Conservation (phyloP, 192 early-diverging fungal species). For the Phlyctochytrium planicorne region DNA sequence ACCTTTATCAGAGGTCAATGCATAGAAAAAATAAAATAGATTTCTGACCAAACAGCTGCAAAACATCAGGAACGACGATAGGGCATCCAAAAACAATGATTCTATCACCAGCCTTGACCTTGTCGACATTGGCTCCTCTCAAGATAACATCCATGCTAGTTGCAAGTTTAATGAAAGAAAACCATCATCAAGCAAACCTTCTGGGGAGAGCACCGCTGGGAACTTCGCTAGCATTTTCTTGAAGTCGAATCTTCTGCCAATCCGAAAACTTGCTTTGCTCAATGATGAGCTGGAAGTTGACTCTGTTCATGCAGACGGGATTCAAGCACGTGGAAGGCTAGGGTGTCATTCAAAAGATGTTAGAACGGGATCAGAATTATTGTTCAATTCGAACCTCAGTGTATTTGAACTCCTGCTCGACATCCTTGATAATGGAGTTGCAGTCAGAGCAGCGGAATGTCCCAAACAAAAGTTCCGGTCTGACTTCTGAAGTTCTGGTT, state of each 20-base stretch:
- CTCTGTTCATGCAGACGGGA: constrained; percentile 76
- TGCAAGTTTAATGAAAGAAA: background rate
- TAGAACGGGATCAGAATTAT: background rate
- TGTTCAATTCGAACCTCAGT: constrained; percentile 67
- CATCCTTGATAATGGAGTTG: constrained; percentile 69
- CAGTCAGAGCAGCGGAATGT: constrained; percentile 91
- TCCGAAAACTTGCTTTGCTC: constrained; percentile 89
- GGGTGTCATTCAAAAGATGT: constrained; percentile 10
- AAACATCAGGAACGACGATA: constrained; percentile 90
- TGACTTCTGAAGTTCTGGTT: constrained; percentile 93
- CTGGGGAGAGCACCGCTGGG: constrained; percentile 97
- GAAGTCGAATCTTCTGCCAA: constrained; percentile 96
- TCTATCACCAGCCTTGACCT: constrained; percentile 94
- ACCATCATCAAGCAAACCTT: constrained; percentile 49
- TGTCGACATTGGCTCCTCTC: constrained; percentile 88
- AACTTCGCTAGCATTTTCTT: constrained; percentile 95
- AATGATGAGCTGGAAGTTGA: constrained; percentile 74
- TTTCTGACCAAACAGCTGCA: constrained; percentile 66
- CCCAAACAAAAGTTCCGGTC: constrained; percentile 90
- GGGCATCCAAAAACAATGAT: constrained; percentile 84
- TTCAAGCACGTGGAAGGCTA: constrained; percentile 86
- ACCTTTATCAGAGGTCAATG: constrained; percentile 23
- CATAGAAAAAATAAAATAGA: background rate
- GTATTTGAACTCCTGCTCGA: constrained; percentile 96
- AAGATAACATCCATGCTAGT: constrained; percentile 86